Conservation (phyloP, 148 eudicot species). For the Euryodendron excelsum region DNA sequence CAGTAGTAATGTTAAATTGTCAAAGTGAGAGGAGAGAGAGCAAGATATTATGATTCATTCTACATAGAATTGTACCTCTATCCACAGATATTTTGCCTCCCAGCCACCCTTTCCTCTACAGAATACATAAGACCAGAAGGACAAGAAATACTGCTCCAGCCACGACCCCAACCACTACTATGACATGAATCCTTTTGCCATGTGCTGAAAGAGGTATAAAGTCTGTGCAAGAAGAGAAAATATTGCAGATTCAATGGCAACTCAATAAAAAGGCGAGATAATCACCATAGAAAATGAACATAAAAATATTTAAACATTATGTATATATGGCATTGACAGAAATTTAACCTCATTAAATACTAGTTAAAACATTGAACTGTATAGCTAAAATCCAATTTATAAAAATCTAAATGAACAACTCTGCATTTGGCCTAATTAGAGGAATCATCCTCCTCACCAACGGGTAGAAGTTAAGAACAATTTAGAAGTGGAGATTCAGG, state of each 20-base stretch:
- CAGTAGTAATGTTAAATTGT: background rate
- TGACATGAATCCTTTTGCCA: conserved; percentile 18
- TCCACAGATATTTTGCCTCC: conserved; percentile 39
- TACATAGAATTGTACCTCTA: conserved; percentile 32
- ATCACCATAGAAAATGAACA: background rate
- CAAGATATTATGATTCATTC: background rate
- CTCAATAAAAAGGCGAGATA: background rate
- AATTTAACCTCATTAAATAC: background rate
- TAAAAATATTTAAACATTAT: too few relatives aligned
- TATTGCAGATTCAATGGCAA: conserved; percentile 5
- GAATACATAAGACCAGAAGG: conserved; percentile 29
- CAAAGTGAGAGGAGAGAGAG: background rate
- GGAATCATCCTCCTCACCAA: too few relatives aligned
- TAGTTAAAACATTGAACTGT: background rate
- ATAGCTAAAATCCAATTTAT: too few relatives aligned
- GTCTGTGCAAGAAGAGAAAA: conserved; percentile 24
- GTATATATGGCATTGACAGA: too few relatives aligned
- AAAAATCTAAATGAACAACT: background rate
- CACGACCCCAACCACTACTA: conserved; percentile 25
- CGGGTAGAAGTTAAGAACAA: too few relatives aligned
- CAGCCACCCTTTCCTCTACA: conserved; percentile 40
- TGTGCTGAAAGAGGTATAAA: conserved; percentile 32
- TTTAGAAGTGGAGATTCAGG: too few relatives aligned
- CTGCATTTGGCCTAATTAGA: background rate
- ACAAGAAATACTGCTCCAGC: conserved; percentile 34